These are phyloP conservation scores for Sugiyamaella chiloensis DNA, from an alignment of 805 yeast genomes.

Conservation along the genomic window DNA sequence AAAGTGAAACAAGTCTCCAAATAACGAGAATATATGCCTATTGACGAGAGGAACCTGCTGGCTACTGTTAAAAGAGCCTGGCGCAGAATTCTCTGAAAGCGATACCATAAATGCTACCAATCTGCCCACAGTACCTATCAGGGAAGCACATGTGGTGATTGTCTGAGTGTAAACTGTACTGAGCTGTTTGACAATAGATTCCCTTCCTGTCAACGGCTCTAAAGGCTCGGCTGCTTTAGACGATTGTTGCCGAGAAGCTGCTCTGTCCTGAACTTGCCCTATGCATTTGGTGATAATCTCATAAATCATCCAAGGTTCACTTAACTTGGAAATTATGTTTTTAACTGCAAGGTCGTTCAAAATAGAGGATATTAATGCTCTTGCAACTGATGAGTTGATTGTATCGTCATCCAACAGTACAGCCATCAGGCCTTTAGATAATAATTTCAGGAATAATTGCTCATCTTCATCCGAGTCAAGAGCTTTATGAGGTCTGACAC, in stretches of 20 bases:
- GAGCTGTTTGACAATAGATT: conserved; percentile 12
- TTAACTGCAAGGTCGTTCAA: conserved; percentile 43
- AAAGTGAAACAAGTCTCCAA: conserved; percentile 12
- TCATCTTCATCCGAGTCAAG: conserved; percentile 28
- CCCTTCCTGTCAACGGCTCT: not conserved
- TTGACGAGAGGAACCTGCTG: not conserved
- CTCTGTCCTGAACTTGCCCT: not conserved
- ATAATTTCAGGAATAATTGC: conserved; percentile 35
- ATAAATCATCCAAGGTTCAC: conserved; percentile 53
- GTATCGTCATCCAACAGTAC: conserved; percentile 43
- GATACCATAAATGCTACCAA: conserved; percentile 17
- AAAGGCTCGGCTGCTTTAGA: not conserved
- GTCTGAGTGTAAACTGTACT: conserved; percentile 9
- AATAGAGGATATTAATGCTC: conserved; percentile 39
- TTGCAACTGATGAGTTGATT: conserved; percentile 39
- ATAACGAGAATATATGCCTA: conserved; percentile 16
- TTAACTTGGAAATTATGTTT: conserved; percentile 42
- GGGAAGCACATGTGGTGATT: conserved; percentile 3
- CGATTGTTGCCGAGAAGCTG: not conserved
- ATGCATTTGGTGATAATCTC: conserved; percentile 37
- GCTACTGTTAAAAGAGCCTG: not conserved
- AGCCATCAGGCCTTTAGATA: conserved; percentile 37
- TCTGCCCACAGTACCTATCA: conserved; percentile 13
- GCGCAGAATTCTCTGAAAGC: conserved; percentile 2
- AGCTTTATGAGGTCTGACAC: conserved; percentile 37